These are phyloP conservation scores for Raphanus raphanistrum DNA, from an alignment of 345 rosid species.

Conservation along the genomic window DNA sequence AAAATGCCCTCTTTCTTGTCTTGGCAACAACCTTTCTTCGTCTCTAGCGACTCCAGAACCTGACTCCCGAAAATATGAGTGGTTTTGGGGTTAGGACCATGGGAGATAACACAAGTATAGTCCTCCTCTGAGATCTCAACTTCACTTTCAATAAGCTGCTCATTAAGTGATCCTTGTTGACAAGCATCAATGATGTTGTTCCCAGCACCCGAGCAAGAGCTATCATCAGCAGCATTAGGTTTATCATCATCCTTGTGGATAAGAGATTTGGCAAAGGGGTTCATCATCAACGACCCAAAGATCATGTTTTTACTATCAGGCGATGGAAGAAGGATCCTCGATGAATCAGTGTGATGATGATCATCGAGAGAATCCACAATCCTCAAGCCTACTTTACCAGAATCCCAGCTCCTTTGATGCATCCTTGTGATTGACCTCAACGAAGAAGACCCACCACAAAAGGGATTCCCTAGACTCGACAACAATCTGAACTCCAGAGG, in stretches of 20 bases:
- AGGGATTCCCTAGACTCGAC: conserved; percentile 51
- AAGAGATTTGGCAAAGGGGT: conserved; percentile 33
- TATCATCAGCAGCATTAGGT: background rate
- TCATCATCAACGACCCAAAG: conserved; percentile 55
- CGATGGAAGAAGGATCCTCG: conserved; percentile 21
- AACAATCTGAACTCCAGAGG: conserved; percentile 76
- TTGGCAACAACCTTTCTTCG: conserved; percentile 26
- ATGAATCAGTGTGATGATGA: conserved; percentile 30
- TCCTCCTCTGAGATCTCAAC: conserved; percentile 93
- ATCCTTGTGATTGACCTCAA: conserved; percentile 16
- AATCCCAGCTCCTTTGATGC: conserved; percentile 70
- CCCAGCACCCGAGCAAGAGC: conserved; percentile 4
- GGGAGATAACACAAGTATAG: conserved; percentile 77
- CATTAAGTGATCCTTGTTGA: conserved; percentile 1
- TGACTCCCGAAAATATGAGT: conserved; percentile 80
- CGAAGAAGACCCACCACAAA: conserved; percentile 44
- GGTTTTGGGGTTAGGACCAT: conserved; percentile 78
- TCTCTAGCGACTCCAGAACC: conserved; percentile 55
- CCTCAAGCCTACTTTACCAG: conserved; percentile 77
- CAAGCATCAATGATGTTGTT: conserved; percentile 9
- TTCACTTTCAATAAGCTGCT: conserved; percentile 40
- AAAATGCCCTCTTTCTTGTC: conserved; percentile 37
- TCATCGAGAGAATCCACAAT: conserved; percentile 68
- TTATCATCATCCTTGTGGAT: conserved; percentile 38
- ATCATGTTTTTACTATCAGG: conserved; percentile 53